Evolutionary conservation across 257 asterid species (phyloP), one percentile per base, ranked within the genome.

Genomic region (Petunia axillaris): DNA sequence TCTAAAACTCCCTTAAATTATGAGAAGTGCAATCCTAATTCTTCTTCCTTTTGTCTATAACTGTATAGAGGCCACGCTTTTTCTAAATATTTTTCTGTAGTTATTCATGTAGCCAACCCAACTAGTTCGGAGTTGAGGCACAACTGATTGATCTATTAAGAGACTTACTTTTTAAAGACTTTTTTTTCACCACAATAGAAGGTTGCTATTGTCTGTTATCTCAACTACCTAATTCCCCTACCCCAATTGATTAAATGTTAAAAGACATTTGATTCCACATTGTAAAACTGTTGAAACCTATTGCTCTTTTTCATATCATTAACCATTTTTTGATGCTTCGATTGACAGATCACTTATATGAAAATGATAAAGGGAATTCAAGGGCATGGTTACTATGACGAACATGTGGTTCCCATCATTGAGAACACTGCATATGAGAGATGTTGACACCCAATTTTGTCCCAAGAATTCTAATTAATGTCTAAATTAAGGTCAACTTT

Each of bases 311-410:
- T 63, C 81, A 64, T 65, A 37, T 58, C 39, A 44, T 76, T 76
- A 74, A 43, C 41, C 77, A 39, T 53, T 40, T 43, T n/a, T 73
- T 78, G 58, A 59, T 63, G 43, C 79, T 79, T 50, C 59, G 48
- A 73, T 83, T 73, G 79, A 52, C 88, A 94, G 98, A 89, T 93
- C 50, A 93, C 98, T 79, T 98, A 95, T 84, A 95, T 95, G 98
- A 98, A 95, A 85, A 95, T 95, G 98, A 93, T 95, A 63, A 95
- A 95, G 82, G 98, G 97, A 80, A 94, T 91, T 80, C 98, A 93
- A 87, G 98, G 98, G 73, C 98, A 93, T 83, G 98, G 98, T 78
- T 95, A 93, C 82, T 87, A 95, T 68, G 98, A 95, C 53, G 98
- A 95, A 83, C 98, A 93, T 82, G 97, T 95, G 38, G 85, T 95